phyloP scores from a whole-genome alignment of 257 asterid species.

The Rauvolfia tetraphylla region DNA sequence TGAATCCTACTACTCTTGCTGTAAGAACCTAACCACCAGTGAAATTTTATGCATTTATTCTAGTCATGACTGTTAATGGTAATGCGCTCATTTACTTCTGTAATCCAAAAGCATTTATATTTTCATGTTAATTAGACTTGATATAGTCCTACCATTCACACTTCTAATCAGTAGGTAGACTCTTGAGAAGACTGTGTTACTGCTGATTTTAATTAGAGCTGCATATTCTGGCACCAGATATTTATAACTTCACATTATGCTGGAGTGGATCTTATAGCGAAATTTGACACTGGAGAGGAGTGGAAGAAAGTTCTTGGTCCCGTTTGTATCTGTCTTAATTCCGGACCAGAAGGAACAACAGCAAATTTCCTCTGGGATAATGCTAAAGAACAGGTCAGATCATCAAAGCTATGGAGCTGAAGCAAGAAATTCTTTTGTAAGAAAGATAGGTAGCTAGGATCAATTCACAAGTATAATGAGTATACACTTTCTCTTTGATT shows the following conservation, averaged over 20 bases:
- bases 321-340: constrained; percentile 35
- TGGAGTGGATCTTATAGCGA: constrained; percentile 34
- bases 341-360: constrained; percentile 18
- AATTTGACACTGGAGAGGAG: constrained; percentile 29
- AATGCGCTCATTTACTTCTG: not conserved
- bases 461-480: not conserved
- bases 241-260: constrained; percentile 41
- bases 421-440: not conserved
- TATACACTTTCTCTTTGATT: not conserved
- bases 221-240: constrained; percentile 20
- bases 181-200: not conserved
- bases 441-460: not conserved
- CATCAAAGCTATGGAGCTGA: not conserved
- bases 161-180: no score
- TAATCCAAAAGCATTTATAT: not conserved
- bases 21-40: constrained; percentile 9
- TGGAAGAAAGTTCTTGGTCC: constrained; percentile 48
- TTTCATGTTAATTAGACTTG: not conserved
- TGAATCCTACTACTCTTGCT: constrained; percentile 29
- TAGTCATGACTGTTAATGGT: not conserved
- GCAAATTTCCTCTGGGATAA: constrained; percentile 32
- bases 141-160: not conserved
- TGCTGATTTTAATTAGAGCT: not conserved
- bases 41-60: not conserved
- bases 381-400: constrained; percentile 33